Percentiles rank a stretch among this genome's conserved stretches.
These are phyloP conservation scores for Colletotrichum sp. DNA, from an alignment of 2,329 filamentous ascomycete species.

Conservation along the genomic window DNA sequence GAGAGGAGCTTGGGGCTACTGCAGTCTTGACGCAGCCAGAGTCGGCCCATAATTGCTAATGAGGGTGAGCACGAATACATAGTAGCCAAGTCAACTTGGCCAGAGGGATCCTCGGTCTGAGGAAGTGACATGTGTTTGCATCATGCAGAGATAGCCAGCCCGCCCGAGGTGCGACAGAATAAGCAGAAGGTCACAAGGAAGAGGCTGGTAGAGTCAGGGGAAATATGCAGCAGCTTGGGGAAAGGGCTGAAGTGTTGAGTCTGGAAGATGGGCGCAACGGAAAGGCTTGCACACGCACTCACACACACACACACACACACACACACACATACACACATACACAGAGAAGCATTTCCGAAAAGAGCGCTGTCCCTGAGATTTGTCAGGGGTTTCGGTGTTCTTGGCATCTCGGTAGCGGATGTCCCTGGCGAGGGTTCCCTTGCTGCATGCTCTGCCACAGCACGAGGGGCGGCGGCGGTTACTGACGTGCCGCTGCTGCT, in stretches of 20 bases:
- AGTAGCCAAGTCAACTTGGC: neutral
- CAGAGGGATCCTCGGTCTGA: neutral
- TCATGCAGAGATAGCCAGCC: neutral
- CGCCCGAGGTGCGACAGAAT: neutral
- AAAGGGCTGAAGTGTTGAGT: neutral
- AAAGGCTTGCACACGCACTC: neutral
- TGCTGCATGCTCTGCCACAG: neutral
- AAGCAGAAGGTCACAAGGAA: neutral
- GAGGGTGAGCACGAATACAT: neutral
- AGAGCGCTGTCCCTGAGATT: neutral
- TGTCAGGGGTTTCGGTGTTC: constrained; percentile 6
- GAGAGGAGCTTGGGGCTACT: too few species aligned
- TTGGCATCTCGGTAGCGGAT: neutral
- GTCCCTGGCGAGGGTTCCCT: neutral
- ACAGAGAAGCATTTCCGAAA: neutral
- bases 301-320: too few species aligned
- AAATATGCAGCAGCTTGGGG: neutral
- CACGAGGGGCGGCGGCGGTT: neutral
- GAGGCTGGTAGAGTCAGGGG: constrained; percentile 2
- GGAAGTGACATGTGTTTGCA: neutral
- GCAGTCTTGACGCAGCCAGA: neutral
- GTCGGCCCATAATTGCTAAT: too few species aligned
- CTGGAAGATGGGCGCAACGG: neutral
- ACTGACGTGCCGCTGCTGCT: neutral
- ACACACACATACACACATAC: too few species aligned